Conservation (phyloP, 1,284 basidiomycete species). For the Ustilago hordei region DNA sequence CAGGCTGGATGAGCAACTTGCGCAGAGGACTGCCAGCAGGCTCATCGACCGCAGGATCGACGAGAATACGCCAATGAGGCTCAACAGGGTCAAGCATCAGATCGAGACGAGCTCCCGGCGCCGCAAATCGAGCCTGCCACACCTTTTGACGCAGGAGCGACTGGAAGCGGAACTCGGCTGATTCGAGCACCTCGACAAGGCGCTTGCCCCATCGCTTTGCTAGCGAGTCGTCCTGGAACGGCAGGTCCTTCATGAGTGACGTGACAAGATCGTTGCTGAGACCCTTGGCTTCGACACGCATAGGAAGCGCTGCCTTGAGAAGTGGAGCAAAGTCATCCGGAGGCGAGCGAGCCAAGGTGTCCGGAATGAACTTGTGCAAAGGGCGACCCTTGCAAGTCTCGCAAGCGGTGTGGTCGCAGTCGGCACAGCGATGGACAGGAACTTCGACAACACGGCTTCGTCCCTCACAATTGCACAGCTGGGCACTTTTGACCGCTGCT, state of each 20-base stretch:
- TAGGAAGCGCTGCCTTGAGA: constrained; percentile 85
- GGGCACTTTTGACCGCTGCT: constrained; percentile 78
- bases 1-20: constrained; percentile 78
- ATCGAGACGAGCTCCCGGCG: constrained; percentile 79
- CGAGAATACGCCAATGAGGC: constrained; percentile 83
- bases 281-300: constrained; percentile 75
- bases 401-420: constrained; percentile 85
- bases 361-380: constrained; percentile 80
- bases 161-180: constrained; percentile 64
- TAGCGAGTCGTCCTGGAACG: constrained; percentile 70
- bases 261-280: constrained; percentile 73
- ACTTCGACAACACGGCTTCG: constrained; percentile 77
- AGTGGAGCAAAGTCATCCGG: constrained; percentile 79
- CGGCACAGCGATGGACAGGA: constrained; percentile 77
- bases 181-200: constrained; percentile 75
- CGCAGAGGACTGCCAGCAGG: constrained; percentile 85
- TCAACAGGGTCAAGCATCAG: constrained; percentile 80
- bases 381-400: constrained; percentile 88
- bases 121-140: constrained; percentile 85
- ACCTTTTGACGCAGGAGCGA: constrained; percentile 77
- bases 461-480: constrained; percentile 90
- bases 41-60: constrained; percentile 77
- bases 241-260: constrained; percentile 70
- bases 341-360: constrained; percentile 71
- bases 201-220: constrained; percentile 80